Conservation (phyloP, 2,329 filamentous ascomycete genomes). For the Cryphonectria nitschkei region DNA sequence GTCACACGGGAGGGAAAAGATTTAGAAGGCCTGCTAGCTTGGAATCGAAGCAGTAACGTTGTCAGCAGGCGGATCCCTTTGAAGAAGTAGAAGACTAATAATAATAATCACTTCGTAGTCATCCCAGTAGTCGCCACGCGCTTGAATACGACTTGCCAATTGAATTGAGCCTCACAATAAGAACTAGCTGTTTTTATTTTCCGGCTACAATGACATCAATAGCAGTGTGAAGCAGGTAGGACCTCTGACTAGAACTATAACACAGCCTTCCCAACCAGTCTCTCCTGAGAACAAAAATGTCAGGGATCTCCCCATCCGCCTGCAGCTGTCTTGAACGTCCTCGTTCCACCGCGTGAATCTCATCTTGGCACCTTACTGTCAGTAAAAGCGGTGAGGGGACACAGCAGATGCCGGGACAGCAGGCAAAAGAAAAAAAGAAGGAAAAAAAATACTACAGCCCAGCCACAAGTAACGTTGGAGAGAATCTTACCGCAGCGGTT, state of each 20-base stretch:
- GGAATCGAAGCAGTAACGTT: not conserved
- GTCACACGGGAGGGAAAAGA: not conserved
- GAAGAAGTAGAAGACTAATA: not conserved
- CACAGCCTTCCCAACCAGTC: not conserved
- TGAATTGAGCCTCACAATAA: not conserved
- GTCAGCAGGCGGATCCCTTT: not conserved
- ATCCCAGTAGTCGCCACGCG: not conserved
- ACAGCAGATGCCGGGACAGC: not conserved
- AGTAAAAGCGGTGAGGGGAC: not conserved
- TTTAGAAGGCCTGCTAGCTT: not conserved
- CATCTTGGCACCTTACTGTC: not conserved
- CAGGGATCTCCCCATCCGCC: not conserved
- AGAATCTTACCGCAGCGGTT: not conserved
- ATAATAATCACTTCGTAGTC: too few species aligned
- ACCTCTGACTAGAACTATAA: not conserved
- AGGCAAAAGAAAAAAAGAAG: not conserved
- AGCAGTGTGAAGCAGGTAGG: not conserved
- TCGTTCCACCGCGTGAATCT: not conserved
- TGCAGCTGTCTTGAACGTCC: not conserved
- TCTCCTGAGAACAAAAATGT: not conserved
- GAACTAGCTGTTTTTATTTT: not conserved
- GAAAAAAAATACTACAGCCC: not conserved
- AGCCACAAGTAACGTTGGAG: slow-evolving; percentile 23
- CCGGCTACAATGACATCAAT: not conserved
- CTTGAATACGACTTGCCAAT: not conserved